Evolutionary conservation across 306 rosid genomes (phyloP), one percentile per base, ranked within the genome.

Genomic region (Styphnolobium japonicum): DNA sequence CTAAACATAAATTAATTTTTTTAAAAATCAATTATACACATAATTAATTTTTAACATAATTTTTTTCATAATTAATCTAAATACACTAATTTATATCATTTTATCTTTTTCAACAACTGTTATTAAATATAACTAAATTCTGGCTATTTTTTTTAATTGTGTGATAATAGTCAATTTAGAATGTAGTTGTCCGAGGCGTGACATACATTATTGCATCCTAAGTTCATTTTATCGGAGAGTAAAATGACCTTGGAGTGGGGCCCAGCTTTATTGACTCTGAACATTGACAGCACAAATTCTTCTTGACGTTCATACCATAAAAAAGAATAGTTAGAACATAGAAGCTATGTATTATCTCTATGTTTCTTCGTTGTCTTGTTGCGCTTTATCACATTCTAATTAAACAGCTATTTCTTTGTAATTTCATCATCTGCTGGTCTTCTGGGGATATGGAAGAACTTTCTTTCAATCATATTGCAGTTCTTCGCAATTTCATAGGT

Each of bases 261-360:
- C 79, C 72, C 46, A n/a, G 39, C 29, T 66, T 70, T 19, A 22
- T 75, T 78, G 88, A 87, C 88, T 82, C 82, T 79, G 85, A 82
- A 82, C 22, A 37, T 75, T 78, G 76, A 80, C 49, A n/a, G 46
- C 71, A 12, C 25, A 33, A 11, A 34, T 25, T 31, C 12, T 68
- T 80, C 3, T 52, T 57, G 70, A 68, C 34, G 36, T 84, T 84
- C 87, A 83, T 19, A 71, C 40, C 23, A 2, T 7, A 0, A 16
- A 66, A 23, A 15, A 2, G 19, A 31, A 67, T 64, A 34, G 33
- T 48, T 55, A 34, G 48, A 29, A 51, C 15, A n/a, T n/a, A n/a
- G n/a, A 53, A 53, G 31, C 60, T 7, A 2, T 52, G 25, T 19
- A 7, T 1, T 1, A 4, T 3, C n/a, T 14, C 76, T 11, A 74